phyloP scores from a whole-genome alignment of 805 yeast species.

The Starmerella tilneyi region DNA sequence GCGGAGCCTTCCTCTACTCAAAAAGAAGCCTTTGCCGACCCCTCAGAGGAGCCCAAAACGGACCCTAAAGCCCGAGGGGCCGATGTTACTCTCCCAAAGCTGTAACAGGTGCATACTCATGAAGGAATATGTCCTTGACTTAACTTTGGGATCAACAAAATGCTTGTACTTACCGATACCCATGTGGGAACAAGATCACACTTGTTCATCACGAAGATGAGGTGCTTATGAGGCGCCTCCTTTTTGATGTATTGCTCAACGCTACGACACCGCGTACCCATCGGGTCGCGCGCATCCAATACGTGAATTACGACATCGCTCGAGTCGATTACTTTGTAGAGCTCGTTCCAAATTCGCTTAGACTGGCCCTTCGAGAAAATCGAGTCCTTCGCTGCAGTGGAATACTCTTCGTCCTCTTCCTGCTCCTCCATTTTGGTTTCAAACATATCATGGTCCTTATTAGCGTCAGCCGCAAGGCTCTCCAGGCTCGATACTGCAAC shows the following conservation, averaged over 20 bases:
- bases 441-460: conserved; percentile 49
- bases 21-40: conserved; percentile 43
- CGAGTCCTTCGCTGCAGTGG: conserved; percentile 87
- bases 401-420: conserved; percentile 58
- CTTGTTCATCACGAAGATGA: conserved; percentile 87
- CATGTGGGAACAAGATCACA: conserved; percentile 98
- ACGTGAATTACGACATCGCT: conserved; percentile 96
- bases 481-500: conserved; percentile 66
- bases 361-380: conserved; percentile 96
- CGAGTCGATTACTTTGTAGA: conserved; percentile 92
- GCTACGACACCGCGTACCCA: conserved; percentile 88
- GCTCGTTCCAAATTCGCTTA: conserved; percentile 96
- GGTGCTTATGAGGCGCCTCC: conserved; percentile 94
- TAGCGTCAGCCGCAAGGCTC: conserved; percentile 56
- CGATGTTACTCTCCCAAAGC: conserved; percentile 78
- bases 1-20: conserved; percentile 63
- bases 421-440: conserved; percentile 55
- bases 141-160: conserved; percentile 54
- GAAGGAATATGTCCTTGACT: conserved; percentile 35
- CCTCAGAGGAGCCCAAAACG: conserved; percentile 39
- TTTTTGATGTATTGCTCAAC: conserved; percentile 87
- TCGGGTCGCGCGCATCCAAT: conserved; percentile 92
- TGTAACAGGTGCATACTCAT: conserved; percentile 82
- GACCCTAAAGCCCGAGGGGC: conserved; percentile 43
- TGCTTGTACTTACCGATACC: conserved; percentile 83